These are phyloP conservation scores for Hypomontagnella monticulosa DNA, from an alignment of 495 filamentous ascomycete genomes.

Conservation along the genomic window DNA sequence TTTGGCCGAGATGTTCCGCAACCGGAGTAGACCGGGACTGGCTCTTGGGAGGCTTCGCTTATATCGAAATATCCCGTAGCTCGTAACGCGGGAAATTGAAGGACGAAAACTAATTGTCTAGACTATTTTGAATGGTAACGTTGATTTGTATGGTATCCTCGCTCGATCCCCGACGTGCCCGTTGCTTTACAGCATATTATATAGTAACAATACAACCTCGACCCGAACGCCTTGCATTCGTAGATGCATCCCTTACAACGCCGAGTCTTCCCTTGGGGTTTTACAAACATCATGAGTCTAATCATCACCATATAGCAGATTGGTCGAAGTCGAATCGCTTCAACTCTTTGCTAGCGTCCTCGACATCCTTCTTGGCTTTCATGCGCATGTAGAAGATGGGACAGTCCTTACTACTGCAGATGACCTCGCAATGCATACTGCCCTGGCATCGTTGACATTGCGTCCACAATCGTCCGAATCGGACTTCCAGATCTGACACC, in stretches of 20 bases:
- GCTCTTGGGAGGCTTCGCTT: neutral
- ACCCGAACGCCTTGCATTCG: slow-evolving; percentile 32
- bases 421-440: slow-evolving; percentile 96
- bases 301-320: slow-evolving; percentile 57
- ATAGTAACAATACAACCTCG: neutral
- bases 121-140: slow-evolving; percentile 17
- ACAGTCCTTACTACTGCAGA: slow-evolving; percentile 94
- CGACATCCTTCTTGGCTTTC: slow-evolving; percentile 99
- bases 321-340: slow-evolving; percentile 87
- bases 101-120: neutral
- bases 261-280: slow-evolving; percentile 1
- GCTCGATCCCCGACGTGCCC: neutral
- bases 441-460: slow-evolving; percentile 99
- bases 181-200: slow-evolving; percentile 7
- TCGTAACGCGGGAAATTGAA: neutral
- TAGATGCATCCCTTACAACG: slow-evolving; percentile 19
- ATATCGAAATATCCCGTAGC: slow-evolving; percentile 5
- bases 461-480: slow-evolving; percentile 94
- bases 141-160: slow-evolving; percentile 33
- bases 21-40: slow-evolving; percentile 27
- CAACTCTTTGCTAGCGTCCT: slow-evolving; percentile 92
- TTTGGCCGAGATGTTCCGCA: slow-evolving; percentile 27
- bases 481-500: slow-evolving; percentile 88
- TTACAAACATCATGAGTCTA: slow-evolving; percentile 8
- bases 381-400: slow-evolving; percentile 99